Evolutionary conservation across 179 eudicot genomes (phyloP), one percentile per base, ranked within the genome.

Genomic region (Vitellaria paradoxa): DNA sequence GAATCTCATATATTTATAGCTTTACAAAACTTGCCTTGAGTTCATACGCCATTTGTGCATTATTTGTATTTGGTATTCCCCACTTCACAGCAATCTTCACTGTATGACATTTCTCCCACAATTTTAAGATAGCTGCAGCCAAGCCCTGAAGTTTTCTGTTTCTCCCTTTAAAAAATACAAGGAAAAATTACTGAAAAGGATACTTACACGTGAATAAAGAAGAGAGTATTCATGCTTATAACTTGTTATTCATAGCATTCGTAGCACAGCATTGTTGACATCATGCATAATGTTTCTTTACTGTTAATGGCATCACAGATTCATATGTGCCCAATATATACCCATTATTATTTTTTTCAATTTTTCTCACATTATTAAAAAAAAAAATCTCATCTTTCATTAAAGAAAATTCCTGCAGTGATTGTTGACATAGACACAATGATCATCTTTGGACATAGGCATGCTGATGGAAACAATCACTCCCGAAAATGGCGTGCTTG

Each of bases 141-240:
- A 96, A 86, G 65, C 99, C 99, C 86, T 96, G 97, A 81, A 92
- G 97, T 81, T 91, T 91, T 62, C 91, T 85, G 87, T 94, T 96
- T 81, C 99, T 94, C 79, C 99, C 99, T 96, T 79, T 82, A 85
- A 73, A 77, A 67, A 40, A 65, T 18, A 4, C 15, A 26, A 78
- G 46, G 2, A 72, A 80, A 68, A 70, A 56, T 63, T 47, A 68
- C 68, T 74, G 4, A 80, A 65, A 50, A 45, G 2, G 49, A 76
- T 57, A 61, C 45, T 42, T 14, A 72, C 12, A 65, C 47, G 53
- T 18, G 56, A 4, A 71, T 15, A 59, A 9, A 60, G 46, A 67
- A 24, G 60, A 24, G 71, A 45, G 37, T 9, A 62, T 3, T 23
- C 60, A 21, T 62, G 57, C 45, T 63, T 70, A 73, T n/a, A 45